A percentile compares a stretch with the other conserved stretches of the same genome.
These are phyloP conservation scores for Ascoidea rubescens DNA, from an alignment of 805 yeast genomes.

Conservation along the genomic window DNA sequence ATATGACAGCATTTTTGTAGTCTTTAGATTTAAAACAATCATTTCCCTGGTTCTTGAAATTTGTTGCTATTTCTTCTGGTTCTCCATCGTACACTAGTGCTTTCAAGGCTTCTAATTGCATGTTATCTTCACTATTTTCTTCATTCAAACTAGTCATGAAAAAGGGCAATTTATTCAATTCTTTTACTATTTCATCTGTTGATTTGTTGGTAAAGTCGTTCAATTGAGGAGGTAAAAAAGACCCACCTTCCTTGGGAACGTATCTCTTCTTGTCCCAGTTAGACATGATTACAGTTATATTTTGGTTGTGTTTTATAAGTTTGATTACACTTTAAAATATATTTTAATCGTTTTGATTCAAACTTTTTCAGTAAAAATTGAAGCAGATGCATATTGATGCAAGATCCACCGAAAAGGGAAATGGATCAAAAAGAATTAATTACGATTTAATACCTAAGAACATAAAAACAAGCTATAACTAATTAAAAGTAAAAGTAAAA, in stretches of 20 bases:
- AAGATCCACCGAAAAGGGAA: too few relatives aligned
- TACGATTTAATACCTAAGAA: too few relatives aligned
- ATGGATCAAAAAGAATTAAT: too few relatives aligned
- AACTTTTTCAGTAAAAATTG: too few relatives aligned
- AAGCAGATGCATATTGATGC: too few relatives aligned
- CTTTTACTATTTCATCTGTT: background rate
- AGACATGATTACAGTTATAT: too few relatives aligned
- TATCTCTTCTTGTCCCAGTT: background rate
- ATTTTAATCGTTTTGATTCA: too few relatives aligned
- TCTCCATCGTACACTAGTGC: background rate
- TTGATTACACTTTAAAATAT: too few relatives aligned
- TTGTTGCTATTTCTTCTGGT: constrained; percentile 19
- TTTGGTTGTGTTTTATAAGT: too few relatives aligned
- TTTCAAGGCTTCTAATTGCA: background rate
- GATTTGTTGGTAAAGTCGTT: too few relatives aligned
- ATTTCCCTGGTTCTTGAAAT: constrained; percentile 88
- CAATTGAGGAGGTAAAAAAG: background rate
- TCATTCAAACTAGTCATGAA: background rate
- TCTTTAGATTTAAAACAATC: constrained; percentile 56
- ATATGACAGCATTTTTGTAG: background rate
- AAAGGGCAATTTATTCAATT: background rate
- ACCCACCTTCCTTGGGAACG: background rate
- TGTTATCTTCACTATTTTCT: background rate
- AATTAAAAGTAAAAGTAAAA: too few relatives aligned
- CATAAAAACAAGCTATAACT: too few relatives aligned